Percentiles rank a stretch among this genome's conserved stretches.
Evolutionary conservation across 805 yeast species (phyloP).

Genomic region (Lipomyces yamadae): DNA sequence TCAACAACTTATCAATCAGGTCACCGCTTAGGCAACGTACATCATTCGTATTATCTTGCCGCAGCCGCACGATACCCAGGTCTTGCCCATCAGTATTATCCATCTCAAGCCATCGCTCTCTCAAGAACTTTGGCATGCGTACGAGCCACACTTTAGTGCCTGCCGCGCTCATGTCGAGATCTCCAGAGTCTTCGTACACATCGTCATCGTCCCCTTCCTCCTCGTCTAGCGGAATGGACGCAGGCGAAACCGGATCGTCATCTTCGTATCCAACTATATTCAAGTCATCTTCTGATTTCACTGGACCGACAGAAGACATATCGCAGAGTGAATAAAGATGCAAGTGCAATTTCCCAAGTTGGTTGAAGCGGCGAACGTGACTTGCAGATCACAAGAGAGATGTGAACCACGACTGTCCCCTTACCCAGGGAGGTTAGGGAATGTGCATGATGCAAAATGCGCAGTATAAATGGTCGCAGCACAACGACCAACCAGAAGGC

Average conservation of each 20-base stretch:
- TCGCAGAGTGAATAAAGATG: not conserved
- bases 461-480: not conserved
- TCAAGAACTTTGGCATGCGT: conserved; percentile 82
- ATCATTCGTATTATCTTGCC: conserved; percentile 49
- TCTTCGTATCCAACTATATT: conserved; percentile 42
- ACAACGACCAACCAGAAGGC: not conserved
- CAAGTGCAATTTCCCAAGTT: not conserved
- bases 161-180: conserved; percentile 68
- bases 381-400: not conserved
- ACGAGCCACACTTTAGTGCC: conserved; percentile 89
- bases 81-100: conserved; percentile 70
- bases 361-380: not conserved
- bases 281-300: conserved; percentile 16
- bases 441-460: not conserved
- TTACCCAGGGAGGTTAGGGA: not conserved
- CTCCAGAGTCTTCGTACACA: conserved; percentile 67
- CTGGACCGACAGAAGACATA: conserved; percentile 23
- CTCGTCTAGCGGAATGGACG: conserved; percentile 41
- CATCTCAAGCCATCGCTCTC: conserved; percentile 76
- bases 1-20: not conserved
- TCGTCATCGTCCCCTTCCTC: conserved; percentile 51
- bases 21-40: conserved; percentile 18
- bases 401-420: not conserved
- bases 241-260: conserved; percentile 47
- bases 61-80: conserved; percentile 76